Percentiles rank a stretch among this genome's conserved stretches.
Conservation (phyloP, 345 rosid species). For the Erodium maritimum region DNA sequence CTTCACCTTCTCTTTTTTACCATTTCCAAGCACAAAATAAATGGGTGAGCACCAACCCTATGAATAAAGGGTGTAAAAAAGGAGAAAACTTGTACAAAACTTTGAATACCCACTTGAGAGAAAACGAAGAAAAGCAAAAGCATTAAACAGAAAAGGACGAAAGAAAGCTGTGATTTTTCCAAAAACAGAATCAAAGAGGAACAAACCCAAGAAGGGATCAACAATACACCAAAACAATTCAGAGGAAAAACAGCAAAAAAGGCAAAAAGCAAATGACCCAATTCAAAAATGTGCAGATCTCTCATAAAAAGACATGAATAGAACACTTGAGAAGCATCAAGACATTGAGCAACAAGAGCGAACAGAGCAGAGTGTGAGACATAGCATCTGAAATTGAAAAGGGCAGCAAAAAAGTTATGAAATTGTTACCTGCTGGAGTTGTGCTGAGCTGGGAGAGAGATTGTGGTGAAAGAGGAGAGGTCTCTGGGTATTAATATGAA, state of each 20-base stretch:
- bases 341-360: background rate
- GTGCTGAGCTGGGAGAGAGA: background rate
- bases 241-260: conserved; percentile 9
- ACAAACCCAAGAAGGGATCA: conserved; percentile 7
- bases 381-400: too few relatives aligned
- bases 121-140: conserved; percentile 15
- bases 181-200: conserved; percentile 20
- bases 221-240: conserved; percentile 16
- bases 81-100: conserved; percentile 6
- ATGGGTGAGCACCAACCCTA: background rate
- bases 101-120: conserved; percentile 28
- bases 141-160: conserved; percentile 36
- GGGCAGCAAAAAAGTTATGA: background rate
- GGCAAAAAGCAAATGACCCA: conserved; percentile 1
- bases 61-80: conserved; percentile 1
- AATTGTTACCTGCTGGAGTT: background rate
- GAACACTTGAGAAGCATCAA: too few relatives aligned
- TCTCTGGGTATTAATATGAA: background rate
- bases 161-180: conserved; percentile 31
- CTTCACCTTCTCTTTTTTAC: background rate
- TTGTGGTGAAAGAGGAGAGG: background rate
- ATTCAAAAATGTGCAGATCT: too few relatives aligned
- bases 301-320: too few relatives aligned
- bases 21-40: conserved; percentile 1
- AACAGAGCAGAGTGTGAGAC: too few relatives aligned